Percentiles rank a stretch among this genome's conserved stretches.
Conservation (phyloP, 1,284 basidiomycete genomes). For the Ganoderma lingzhi region DNA sequence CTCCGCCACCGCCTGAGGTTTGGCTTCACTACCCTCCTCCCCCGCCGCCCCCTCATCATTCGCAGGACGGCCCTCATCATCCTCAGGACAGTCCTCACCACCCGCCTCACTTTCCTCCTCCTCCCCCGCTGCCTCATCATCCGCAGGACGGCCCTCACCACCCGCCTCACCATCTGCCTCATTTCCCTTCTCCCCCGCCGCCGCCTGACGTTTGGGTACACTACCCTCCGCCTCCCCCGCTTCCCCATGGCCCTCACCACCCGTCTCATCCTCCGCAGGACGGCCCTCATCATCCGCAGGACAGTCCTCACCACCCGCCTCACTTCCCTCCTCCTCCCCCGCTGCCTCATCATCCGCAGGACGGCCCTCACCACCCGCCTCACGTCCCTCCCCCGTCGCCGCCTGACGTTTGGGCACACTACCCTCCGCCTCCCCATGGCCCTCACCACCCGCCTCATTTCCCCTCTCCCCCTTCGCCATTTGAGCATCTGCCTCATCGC, state of each 20-base stretch:
- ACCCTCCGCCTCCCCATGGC: not conserved
- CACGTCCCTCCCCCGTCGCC: constrained; percentile 6
- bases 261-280: not conserved
- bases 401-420: constrained; percentile 4
- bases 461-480: constrained; percentile 2
- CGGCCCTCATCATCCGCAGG: not conserved
- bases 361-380: not conserved
- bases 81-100: not conserved
- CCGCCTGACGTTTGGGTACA: constrained; percentile 7
- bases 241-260: not conserved
- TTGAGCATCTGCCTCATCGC: not conserved
- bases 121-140: constrained; percentile 1
- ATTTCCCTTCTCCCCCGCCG: constrained; percentile 2
- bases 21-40: constrained; percentile 2
- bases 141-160: not conserved
- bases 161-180: not conserved
- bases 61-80: not conserved
- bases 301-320: not conserved
- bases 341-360: not conserved
- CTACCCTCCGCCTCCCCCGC: not conserved
- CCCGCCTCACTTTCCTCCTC: constrained; percentile 1
- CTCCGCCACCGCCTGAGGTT: constrained; percentile 6
- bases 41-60: not conserved
- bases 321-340: not conserved
- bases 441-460: constrained; percentile 3